Evolutionary conservation across 306 rosid genomes (phyloP).

Genomic region (Boehmeria nivea): DNA sequence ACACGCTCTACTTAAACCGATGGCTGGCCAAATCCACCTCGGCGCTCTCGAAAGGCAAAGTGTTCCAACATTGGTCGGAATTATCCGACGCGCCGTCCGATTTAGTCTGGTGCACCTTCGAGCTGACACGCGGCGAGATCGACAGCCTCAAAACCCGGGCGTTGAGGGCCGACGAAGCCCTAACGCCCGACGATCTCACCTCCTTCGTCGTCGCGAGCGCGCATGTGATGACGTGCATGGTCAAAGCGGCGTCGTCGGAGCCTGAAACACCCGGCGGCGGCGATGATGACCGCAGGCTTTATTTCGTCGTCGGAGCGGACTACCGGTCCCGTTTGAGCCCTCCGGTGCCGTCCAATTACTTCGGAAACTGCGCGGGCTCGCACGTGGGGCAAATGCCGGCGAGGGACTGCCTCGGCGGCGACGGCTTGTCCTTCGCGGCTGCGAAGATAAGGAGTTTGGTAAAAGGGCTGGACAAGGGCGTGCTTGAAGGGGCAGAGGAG

Average conservation of each 20-base stretch:
- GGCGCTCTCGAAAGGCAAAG: not conserved
- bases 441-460: constrained; percentile 7
- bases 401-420: constrained; percentile 7
- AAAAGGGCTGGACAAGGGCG: constrained; percentile 4
- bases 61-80: constrained; percentile 1
- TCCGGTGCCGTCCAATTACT: constrained; percentile 5
- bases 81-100: not conserved
- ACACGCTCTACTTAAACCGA: constrained; percentile 2
- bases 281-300: not conserved
- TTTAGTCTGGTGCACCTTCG: constrained; percentile 1
- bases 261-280: not conserved
- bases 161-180: not conserved
- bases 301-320: constrained; percentile 11
- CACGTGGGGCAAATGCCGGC: not conserved
- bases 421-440: constrained; percentile 21
- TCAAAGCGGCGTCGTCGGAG: not conserved
- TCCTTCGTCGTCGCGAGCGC: constrained; percentile 1
- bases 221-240: not conserved
- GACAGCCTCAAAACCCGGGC: not conserved
- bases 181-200: not conserved
- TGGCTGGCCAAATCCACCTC: not conserved
- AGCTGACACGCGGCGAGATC: not conserved
- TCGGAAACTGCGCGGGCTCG: constrained; percentile 19
- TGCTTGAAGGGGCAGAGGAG: not conserved
- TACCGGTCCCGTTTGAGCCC: constrained; percentile 19